phyloP scores from a whole-genome alignment of 306 rosid genomes.

The Ormosia semicastrata region DNA sequence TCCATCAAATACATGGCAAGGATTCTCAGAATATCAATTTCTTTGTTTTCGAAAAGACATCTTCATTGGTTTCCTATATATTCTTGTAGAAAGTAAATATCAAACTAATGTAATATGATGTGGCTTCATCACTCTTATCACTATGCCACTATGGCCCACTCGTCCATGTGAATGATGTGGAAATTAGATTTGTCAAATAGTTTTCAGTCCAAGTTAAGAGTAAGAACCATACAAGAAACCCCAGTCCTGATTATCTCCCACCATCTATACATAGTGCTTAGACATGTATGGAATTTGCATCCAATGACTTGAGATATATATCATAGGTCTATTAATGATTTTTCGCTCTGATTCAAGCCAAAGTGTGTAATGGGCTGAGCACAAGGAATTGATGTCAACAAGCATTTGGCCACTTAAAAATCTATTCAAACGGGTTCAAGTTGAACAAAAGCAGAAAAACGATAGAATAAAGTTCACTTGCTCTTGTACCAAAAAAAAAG shows the following conservation, averaged over 20 bases:
- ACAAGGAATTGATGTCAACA: constrained; percentile 8
- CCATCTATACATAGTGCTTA: constrained; percentile 9
- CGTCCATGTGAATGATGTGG: neutral
- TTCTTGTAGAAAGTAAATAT: no score
- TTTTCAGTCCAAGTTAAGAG: neutral
- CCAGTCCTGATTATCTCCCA: constrained; percentile 34
- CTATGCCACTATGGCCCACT: neutral
- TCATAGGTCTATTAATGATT: neutral
- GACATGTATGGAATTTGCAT: neutral
- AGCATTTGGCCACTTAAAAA: neutral
- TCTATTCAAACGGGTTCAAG: neutral
- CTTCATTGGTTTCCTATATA: neutral
- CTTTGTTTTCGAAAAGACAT: neutral
- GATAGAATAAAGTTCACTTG: neutral
- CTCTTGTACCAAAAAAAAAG: no score
- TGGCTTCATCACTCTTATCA: neutral
- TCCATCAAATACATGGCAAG: constrained; percentile 13
- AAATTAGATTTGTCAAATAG: neutral
- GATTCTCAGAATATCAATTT: constrained; percentile 25
- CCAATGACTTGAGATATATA: neutral
- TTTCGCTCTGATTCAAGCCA: neutral
- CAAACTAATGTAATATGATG: neutral
- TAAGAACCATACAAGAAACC: constrained; percentile 1
- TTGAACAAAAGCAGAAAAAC: neutral
- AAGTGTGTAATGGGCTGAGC: neutral